Evolutionary conservation across 805 yeast species (phyloP).

Genomic region (Komagataella pseudopastoris): DNA sequence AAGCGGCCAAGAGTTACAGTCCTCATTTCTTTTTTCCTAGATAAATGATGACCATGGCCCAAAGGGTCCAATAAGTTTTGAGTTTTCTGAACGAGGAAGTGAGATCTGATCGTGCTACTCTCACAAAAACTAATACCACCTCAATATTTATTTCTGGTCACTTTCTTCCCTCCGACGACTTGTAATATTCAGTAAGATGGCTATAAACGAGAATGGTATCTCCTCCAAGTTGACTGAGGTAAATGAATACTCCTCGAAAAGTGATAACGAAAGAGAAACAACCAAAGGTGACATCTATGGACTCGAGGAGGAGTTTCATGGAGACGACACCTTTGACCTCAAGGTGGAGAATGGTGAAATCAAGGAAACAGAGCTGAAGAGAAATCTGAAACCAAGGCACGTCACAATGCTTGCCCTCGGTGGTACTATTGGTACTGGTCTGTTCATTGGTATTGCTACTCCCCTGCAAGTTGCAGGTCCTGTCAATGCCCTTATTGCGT

Average conservation of each 20-base stretch:
- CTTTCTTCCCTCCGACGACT: neutral
- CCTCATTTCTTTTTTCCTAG: neutral
- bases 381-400: conserved; percentile 53
- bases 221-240: neutral
- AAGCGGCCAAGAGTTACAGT: neutral
- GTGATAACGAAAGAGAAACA: neutral
- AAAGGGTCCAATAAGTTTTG: neutral
- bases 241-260: neutral
- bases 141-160: neutral
- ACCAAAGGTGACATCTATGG: neutral
- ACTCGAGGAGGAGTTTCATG: neutral
- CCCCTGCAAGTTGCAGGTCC: conserved; percentile 53
- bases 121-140: no score
- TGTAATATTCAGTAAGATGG: neutral
- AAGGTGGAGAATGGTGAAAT: conserved; percentile 5
- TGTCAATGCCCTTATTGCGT: conserved; percentile 50
- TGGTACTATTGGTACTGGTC: conserved; percentile 70
- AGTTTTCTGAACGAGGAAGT: neutral
- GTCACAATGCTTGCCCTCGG: conserved; percentile 68
- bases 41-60: neutral
- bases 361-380: conserved; percentile 21
- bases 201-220: neutral
- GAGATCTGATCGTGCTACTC: neutral
- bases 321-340: neutral
- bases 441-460: conserved; percentile 49